Evolutionary conservation across 768 basidiomycete genomes (phyloP), one percentile per base, ranked within the genome.

Genomic region (Kwoniella dendrophila): DNA sequence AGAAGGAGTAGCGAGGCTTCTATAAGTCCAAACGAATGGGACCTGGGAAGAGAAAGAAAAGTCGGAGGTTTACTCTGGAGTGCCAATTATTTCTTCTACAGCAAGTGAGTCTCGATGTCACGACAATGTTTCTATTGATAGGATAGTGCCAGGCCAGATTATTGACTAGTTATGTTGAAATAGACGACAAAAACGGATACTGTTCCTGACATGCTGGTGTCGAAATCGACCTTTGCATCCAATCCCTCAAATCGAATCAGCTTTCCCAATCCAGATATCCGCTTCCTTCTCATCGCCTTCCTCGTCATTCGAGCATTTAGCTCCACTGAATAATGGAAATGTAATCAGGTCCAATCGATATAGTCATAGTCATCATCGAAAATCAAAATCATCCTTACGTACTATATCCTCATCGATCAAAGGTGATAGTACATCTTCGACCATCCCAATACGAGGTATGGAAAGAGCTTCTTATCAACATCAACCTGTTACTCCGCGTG

Each of bases 41-140:
- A 62, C 5, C 33, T 45, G 3, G 47, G 56, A 2, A 40, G 33
- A 40, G 69, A 63, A 27, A 65, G 69, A 56, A 66, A 67, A 62
- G 41, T 57, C 2, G 90, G 91, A 18, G 88, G 91, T 3, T 81
- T 97, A 59, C 83, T 97, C 6, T 98, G 94, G 94, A 93, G 90
- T 33, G 91, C 90, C 11, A 91, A 95, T 77, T 95, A 92, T 88
- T 97, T 98, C 83, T 95, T 98, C 82, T 82, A 92, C 72, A 95
- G 93, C 83, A 85, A 88, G 72, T 94, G 92, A 82, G 81, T 87
- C 4, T 43, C 14, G 11, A 20, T 6, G 26, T 22, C 16, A 40
- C 12, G n/a, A 44, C 24, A n/a, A 44, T 41, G 36, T 32, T 26
- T 4, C 1, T 22, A 16, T 40, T 45, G 34, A n/a, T n/a, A n/a